These are phyloP conservation scores for Mollisia scopiformis DNA, from an alignment of 2,329 filamentous ascomycete species.

Conservation along the genomic window DNA sequence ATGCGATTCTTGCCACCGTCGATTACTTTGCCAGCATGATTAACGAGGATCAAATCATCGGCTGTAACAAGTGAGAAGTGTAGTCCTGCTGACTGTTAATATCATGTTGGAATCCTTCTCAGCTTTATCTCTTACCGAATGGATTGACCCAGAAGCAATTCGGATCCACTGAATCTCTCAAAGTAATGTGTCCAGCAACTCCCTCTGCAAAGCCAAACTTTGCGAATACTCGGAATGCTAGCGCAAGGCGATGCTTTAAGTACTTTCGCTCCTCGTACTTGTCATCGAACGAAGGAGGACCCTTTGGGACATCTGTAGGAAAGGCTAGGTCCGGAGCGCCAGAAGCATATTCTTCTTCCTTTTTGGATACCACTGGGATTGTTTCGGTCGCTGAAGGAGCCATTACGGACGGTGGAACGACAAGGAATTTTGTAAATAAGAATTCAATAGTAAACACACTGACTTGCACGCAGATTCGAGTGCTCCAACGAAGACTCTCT, in stretches of 20 bases:
- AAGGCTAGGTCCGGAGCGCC: constrained; percentile 13
- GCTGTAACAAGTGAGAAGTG: constrained; percentile 41
- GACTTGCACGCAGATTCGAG: not conserved
- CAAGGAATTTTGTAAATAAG: not conserved
- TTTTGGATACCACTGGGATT: not conserved
- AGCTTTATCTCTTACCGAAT: constrained; percentile 50
- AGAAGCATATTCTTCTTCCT: constrained; percentile 5
- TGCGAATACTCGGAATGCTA: constrained; percentile 48
- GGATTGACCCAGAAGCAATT: constrained; percentile 26
- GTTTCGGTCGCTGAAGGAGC: not conserved
- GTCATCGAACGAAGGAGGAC: constrained; percentile 49
- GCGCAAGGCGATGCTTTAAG: constrained; percentile 44
- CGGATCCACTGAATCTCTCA: constrained; percentile 24
- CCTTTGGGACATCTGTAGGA: constrained; percentile 23
- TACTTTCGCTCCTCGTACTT: constrained; percentile 32
- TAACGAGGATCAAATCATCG: constrained; percentile 66
- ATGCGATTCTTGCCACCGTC: constrained; percentile 52
- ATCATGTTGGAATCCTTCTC: not conserved
- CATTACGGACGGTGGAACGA: not conserved
- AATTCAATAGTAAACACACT: not conserved
- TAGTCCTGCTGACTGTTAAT: constrained; percentile 38
- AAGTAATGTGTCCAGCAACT: constrained; percentile 45
- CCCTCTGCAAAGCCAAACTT: constrained; percentile 42
- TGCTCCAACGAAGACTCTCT: too few species aligned
- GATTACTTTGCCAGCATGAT: constrained; percentile 61